Evolutionary conservation across 257 asterid species (phyloP), one percentile per base, ranked within the genome.

Genomic region (Agastache rugosa): DNA sequence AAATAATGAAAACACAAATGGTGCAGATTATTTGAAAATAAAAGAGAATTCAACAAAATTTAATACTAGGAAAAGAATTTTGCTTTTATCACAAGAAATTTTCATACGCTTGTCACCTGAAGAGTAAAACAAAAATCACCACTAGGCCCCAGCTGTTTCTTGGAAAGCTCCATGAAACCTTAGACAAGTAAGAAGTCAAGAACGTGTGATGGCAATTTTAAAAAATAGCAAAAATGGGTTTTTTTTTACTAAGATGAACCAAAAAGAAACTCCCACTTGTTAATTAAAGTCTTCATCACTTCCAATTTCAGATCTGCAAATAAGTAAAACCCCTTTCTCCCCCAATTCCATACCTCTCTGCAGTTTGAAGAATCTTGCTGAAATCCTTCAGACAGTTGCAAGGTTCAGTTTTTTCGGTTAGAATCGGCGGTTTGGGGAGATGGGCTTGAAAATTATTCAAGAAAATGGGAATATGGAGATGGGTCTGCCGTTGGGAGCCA

Each of bases 391-490:
- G 20, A 15, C 55, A 20, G 50, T 63, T 54, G 22, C 54, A 54
- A 16, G 7, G 20, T 5, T 73, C 66, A 8, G 53, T 55, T 79
- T 42, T 44, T 35, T 34, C 71, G 50, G 80, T 56, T 73, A 20
- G 66, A 54, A 15, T 50, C 51, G 15, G 71, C 14, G 63, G 56
- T 58, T 67, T 67, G 20, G 42, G 56, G 83, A 70, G 79, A 85
- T 86, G 90, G 90, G 88, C n/a, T 63, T 84, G 83, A 73, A 75
- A 78, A 79, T 72, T 56, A 44, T 66, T 81, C 88, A 79, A 78
- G 98, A 86, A 63, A 83, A 80, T 81, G 92, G 89, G 80, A 79
- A 77, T 39, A 69, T 79, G 15, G 90, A 84, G 62, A 72, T 87
- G 85, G 89, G 80, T 6, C 39, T 84, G 75, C 59, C 80, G 59